These are phyloP conservation scores for Lanmaoa rubissima DNA, from an alignment of 768 basidiomycete genomes.

Conservation along the genomic window DNA sequence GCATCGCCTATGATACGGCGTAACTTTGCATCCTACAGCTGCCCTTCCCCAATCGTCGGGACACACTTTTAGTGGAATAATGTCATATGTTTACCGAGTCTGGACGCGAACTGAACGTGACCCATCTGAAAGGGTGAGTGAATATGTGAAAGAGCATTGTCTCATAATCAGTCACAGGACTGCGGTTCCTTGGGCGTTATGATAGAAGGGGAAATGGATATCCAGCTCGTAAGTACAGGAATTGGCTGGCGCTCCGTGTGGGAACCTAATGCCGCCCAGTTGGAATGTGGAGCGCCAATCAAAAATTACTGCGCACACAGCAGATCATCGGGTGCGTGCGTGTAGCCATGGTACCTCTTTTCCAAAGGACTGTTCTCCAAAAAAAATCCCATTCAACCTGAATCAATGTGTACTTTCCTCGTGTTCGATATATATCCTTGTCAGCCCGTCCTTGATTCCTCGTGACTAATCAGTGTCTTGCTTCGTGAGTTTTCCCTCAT, in stretches of 20 bases:
- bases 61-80: neutral
- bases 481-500: neutral
- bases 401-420: neutral
- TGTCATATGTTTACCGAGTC: neutral
- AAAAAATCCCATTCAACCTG: neutral
- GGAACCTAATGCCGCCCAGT: neutral
- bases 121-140: neutral
- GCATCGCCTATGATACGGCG: neutral
- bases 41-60: neutral
- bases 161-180: neutral
- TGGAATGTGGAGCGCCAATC: neutral
- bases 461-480: neutral
- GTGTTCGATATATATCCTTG: neutral
- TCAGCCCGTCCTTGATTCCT: neutral
- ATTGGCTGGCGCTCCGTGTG: neutral
- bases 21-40: neutral
- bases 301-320: neutral
- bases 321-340: neutral
- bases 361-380: neutral
- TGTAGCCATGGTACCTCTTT: neutral
- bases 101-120: neutral
- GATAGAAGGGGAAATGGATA: neutral
- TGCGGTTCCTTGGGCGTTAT: neutral
- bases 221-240: neutral
- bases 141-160: neutral